Evolutionary conservation across 2,329 filamentous ascomycete genomes (phyloP), one percentile per base, ranked within the genome.

Genomic region (Mollisia scopiformis): DNA sequence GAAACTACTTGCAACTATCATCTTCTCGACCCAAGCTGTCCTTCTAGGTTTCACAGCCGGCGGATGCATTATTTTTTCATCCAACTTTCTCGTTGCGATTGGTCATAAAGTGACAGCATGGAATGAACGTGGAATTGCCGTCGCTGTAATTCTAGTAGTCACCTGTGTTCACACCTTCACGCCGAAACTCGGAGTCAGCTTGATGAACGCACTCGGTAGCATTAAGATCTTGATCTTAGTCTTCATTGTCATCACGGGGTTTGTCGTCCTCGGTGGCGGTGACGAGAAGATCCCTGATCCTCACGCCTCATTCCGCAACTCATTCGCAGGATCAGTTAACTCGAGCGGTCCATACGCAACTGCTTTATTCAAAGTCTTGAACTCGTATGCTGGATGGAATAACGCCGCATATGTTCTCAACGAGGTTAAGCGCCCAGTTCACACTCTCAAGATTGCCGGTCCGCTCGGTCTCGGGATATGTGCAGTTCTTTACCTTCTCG

Each of bases 31-130:
- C 1, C 81, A 83, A 55, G 77, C 77, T 5, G 73, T 82, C 11
- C 69, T 82, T 7, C 75, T 83, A 11, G 37, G 46, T 10, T 82
- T 81, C 75, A 84, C 82, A 62, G 87, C 84, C 65, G 83, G 83
- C 33, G 89, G 89, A 66, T 81, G 86, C 0, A 82, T 89, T 80
- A 84, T 89, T 13, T 35, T 84, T 86, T 78, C 80, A 0, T 76
- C 79, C 1, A 79, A 79, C 50, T 82, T 82, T 66, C 78, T 78
- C 27, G 77, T 82, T 41, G 77, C 82, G 14, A 79, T 82, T 43
- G 79, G 79, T 49, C 74, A 80, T 62, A 71, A 74, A 8, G 75
- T 72, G 49, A 80, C 82, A 0, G 72, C 75, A 11, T 81, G 78
- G 78, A 79, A 80, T 55, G 76, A 80, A 59, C 76, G 80, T 52